Percentiles rank a stretch among this genome's conserved stretches.
phyloP scores from a whole-genome alignment of 2,329 filamentous ascomycete species.

The Fusarium odoratissimum region DNA sequence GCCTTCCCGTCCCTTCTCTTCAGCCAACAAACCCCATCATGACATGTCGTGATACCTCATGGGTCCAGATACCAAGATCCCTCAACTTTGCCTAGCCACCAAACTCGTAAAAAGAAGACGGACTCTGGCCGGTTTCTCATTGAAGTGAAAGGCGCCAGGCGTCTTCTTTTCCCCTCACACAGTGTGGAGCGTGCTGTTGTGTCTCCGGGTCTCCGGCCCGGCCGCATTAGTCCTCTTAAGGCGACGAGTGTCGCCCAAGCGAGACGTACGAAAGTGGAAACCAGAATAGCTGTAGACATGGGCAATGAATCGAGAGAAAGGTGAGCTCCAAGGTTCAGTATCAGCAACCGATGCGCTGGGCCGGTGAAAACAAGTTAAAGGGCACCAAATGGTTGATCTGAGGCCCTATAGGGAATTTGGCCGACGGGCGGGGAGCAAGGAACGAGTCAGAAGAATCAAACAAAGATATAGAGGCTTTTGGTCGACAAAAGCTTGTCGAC shows the following conservation, averaged over 20 bases:
- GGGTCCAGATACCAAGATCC: not conserved
- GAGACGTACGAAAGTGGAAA: constrained; percentile 38
- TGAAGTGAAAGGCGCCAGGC: not conserved
- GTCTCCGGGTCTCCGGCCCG: constrained; percentile 32
- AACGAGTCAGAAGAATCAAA: constrained; percentile 34
- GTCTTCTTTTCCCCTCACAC: constrained; percentile 11
- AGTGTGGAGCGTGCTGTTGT: constrained; percentile 30
- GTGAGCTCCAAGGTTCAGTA: not conserved
- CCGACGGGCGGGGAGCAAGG: not conserved
- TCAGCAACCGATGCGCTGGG: not conserved
- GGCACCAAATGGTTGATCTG: not conserved
- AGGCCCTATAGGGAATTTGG: constrained; percentile 16
- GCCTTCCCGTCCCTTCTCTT: constrained; percentile 38
- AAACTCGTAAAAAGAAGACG: not conserved
- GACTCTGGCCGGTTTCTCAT: not conserved
- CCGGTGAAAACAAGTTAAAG: not conserved
- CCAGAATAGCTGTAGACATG: constrained; percentile 23
- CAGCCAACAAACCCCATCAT: constrained; percentile 3
- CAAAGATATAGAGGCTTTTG: constrained; percentile 8
- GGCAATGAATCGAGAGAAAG: constrained; percentile 4
- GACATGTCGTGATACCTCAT: constrained; percentile 11
- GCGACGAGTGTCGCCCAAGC: constrained; percentile 35
- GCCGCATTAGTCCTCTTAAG: constrained; percentile 39
- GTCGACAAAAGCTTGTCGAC: not conserved
- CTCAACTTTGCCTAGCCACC: not conserved